phyloP scores from a whole-genome alignment of 805 yeast species.

The Nakazawaea peltata region DNA sequence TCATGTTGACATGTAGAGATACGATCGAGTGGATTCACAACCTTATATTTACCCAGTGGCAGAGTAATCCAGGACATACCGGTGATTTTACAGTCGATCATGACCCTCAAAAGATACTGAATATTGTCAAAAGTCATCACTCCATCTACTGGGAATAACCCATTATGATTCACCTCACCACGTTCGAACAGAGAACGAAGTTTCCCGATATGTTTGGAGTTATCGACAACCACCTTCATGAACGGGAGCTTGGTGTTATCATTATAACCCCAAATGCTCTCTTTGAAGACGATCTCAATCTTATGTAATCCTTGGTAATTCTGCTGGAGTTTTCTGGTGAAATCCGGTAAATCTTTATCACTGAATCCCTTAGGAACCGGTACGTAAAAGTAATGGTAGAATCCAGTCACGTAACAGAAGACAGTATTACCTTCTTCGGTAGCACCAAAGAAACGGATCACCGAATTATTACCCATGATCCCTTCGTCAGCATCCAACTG shows the following conservation, averaged over 20 bases:
- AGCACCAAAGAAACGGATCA: conserved; percentile 87
- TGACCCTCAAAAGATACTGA: conserved; percentile 74
- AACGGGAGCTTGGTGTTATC: conserved; percentile 76
- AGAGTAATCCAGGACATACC: conserved; percentile 98
- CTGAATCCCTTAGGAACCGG: conserved; percentile 82
- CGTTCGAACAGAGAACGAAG: conserved; percentile 77
- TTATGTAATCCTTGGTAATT: conserved; percentile 51
- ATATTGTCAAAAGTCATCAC: conserved; percentile 83
- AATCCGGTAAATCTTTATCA: conserved; percentile 39
- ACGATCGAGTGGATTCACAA: conserved; percentile 27
- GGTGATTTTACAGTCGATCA: conserved; percentile 87
- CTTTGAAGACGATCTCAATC: conserved; percentile 62
- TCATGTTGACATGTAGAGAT: conserved; percentile 85
- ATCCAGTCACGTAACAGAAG: conserved; percentile 83
- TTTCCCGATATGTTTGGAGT: conserved; percentile 58
- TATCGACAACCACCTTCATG: conserved; percentile 60
- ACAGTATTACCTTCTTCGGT: conserved; percentile 84
- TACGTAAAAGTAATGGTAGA: conserved; percentile 82
- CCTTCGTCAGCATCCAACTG: conserved; percentile 95
- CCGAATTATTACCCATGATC: conserved; percentile 39
- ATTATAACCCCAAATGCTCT: conserved; percentile 90
- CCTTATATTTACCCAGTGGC: conserved; percentile 61
- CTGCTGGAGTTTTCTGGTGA: conserved; percentile 37
- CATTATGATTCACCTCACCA: conserved; percentile 63
- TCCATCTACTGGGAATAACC: conserved; percentile 51